Evolutionary conservation across 2,329 filamentous ascomycete species (phyloP), one percentile per base, ranked within the genome.

Genomic region (Fusarium caatingaense): DNA sequence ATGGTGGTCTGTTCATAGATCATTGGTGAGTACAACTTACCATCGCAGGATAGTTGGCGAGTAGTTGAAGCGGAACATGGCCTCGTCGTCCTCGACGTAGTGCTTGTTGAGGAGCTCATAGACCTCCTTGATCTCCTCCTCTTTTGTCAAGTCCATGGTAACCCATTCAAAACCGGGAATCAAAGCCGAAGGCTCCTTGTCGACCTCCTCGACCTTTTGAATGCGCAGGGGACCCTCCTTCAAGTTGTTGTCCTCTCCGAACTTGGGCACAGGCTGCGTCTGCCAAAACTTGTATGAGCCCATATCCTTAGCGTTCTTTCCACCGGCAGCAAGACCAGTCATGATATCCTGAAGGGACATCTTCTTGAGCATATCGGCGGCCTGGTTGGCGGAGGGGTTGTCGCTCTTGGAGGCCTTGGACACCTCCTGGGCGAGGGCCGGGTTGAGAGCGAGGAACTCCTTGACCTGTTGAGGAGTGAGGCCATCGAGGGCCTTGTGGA

Each of bases 251-350:
- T 84, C 80, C 78, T 90, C 84, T 75, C 87, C 91, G 77, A 98
- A 97, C 76, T 91, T 91, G 53, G 93, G 92, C 63, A 99, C 96
- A 1, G 96, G 96, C 80, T 99, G 96, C 48, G 96, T 99, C 80
- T 93, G 91, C 96, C 96, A 99, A 84, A 99, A 99, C 82, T 97
- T 98, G 86, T 98, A 98, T 62, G 91, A 93, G 9, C 91, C 94
- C 93, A 98, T 97, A 78, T 98, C 94, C 84, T 97, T 98, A 74
- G 89, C 91, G 76, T 97, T 97, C 86, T 96, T 97, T 59, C 92
- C 92, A 66, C 88, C 90, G 10, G 93, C 85, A 18, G 94, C 91
- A 75, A 93, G 80, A 0, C 91, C 91, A 2, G 91, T 92, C 86
- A 93, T 88, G 76, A 93, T 88, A 68, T 93, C 90, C 77, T 90